phyloP scores from a whole-genome alignment of 805 yeast species.

The Starmerella floris region DNA sequence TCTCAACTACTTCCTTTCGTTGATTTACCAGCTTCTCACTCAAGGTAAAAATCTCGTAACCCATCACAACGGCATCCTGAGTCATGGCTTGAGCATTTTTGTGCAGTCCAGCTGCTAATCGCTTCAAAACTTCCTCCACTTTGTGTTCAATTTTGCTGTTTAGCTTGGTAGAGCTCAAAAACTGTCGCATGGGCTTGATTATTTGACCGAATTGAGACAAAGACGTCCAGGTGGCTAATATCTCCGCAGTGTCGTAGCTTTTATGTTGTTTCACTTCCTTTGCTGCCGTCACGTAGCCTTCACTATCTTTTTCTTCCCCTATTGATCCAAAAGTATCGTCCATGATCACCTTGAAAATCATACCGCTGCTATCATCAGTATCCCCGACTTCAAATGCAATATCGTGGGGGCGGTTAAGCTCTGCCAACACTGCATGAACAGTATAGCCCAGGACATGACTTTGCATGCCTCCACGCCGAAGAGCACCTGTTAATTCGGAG shows the following conservation, averaged over 20 bases:
- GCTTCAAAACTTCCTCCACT: conserved; percentile 62
- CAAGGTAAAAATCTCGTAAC: conserved; percentile 57
- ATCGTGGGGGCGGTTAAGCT: conserved; percentile 29
- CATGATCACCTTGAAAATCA: conserved; percentile 65
- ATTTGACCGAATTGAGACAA: conserved; percentile 44
- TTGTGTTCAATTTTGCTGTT: conserved; percentile 57
- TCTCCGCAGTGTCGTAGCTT: conserved; percentile 76
- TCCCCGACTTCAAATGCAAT: conserved; percentile 42
- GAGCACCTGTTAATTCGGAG: conserved; percentile 62
- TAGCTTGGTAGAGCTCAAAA: conserved; percentile 49
- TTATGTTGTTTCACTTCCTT: conserved; percentile 83
- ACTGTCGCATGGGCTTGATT: conserved; percentile 52
- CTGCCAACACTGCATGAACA: conserved; percentile 55
- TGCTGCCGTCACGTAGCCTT: conserved; percentile 72
- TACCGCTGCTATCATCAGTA: conserved; percentile 45
- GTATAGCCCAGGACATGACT: conserved; percentile 85
- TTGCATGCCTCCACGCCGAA: conserved; percentile 72
- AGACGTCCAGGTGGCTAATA: conserved; percentile 51
- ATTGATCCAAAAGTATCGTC: conserved; percentile 86
- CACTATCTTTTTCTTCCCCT: conserved; percentile 89
- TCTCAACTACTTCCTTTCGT: background rate
- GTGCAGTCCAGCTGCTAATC: conserved; percentile 66
- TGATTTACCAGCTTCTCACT: conserved; percentile 25
- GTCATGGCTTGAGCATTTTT: conserved; percentile 49
- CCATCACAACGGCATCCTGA: conserved; percentile 49